Percentiles rank a stretch among this genome's conserved stretches.
Evolutionary conservation across 108 stramenopile genomes (phyloP).

Genomic region (Skeletonema tropicum): DNA sequence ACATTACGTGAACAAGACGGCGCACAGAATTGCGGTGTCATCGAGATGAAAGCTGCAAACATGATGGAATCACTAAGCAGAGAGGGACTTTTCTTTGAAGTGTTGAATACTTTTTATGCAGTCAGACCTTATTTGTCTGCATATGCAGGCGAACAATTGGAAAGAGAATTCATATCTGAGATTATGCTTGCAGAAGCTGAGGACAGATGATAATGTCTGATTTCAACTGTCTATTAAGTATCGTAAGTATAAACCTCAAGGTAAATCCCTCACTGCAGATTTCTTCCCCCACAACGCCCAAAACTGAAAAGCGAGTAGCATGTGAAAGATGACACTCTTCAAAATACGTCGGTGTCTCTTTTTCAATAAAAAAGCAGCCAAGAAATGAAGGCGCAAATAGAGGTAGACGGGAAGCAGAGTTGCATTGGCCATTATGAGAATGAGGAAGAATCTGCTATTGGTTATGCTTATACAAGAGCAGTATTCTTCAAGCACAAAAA

Average conservation of each 20-base stretch:
- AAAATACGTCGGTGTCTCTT: no score
- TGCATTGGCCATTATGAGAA: no score
- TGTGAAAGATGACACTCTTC: no score
- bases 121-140: constrained; percentile 1
- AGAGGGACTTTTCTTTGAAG: constrained; percentile 18
- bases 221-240: no score
- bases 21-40: neutral
- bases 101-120: neutral
- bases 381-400: no score
- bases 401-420: no score
- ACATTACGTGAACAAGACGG: neutral
- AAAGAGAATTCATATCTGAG: neutral
- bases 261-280: no score
- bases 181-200: neutral
- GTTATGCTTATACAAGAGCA: neutral
- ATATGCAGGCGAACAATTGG: constrained; percentile 14
- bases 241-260: no score
- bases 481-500: neutral
- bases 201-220: constrained; percentile 15
- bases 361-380: no score
- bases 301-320: no score
- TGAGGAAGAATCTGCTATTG: neutral
- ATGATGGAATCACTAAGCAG: constrained; percentile 27
- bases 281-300: no score
- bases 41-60: constrained; percentile 27